phyloP scores from a whole-genome alignment of 257 asterid genomes.

The Ligustrum vulgare region DNA sequence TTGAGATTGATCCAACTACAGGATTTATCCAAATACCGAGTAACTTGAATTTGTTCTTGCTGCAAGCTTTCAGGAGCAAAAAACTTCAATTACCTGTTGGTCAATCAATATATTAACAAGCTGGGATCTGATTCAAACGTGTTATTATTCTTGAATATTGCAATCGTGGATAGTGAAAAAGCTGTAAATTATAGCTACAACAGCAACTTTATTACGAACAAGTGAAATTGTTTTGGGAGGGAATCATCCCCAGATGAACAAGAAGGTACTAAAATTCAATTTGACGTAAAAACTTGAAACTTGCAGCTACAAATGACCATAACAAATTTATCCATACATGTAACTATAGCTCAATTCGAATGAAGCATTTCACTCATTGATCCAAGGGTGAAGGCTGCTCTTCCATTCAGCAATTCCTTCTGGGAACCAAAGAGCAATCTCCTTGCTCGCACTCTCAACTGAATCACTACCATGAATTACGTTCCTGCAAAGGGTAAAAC shows the following conservation, averaged over 20 bases:
- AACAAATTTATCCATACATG: slow-evolving; percentile 1
- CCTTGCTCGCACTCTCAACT: slow-evolving; percentile 85
- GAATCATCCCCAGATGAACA: background rate
- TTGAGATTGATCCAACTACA: background rate
- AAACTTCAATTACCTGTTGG: no score
- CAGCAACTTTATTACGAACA: background rate
- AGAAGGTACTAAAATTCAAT: slow-evolving; percentile 3
- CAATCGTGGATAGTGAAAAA: background rate
- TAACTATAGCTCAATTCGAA: background rate
- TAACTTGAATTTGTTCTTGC: background rate
- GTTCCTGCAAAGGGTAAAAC: slow-evolving; percentile 52
- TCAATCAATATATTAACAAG: no score
- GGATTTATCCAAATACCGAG: background rate
- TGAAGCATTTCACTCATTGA: slow-evolving; percentile 53
- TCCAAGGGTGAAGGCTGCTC: slow-evolving; percentile 88
- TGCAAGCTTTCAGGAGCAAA: background rate
- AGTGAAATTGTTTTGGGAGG: background rate
- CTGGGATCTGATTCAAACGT: background rate
- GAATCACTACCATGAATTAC: slow-evolving; percentile 93
- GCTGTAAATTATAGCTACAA: background rate
- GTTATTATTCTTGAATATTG: background rate
- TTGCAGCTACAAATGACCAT: slow-evolving; percentile 6
- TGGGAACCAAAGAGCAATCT: slow-evolving; percentile 97
- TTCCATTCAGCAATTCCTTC: slow-evolving; percentile 87
- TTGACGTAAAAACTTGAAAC: slow-evolving; percentile 15